A percentile compares a stretch with the other conserved stretches of the same genome.
phyloP scores from a whole-genome alignment of 2,329 filamentous ascomycete genomes.

The Purpureocillium takamizusanense region DNA sequence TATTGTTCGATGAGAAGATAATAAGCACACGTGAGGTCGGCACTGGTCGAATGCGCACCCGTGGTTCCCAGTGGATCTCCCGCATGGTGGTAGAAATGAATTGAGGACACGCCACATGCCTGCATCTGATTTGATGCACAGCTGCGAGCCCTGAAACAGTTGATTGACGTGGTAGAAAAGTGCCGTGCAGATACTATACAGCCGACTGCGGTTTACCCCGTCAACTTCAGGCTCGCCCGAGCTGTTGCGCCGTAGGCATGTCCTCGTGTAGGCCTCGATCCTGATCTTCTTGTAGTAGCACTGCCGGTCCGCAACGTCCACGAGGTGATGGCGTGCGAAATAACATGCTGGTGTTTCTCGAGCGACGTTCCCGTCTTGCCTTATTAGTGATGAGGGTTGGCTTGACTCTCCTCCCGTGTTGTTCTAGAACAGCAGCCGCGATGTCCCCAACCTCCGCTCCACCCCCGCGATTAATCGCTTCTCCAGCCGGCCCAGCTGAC shows the following conservation, averaged over 20 bases:
- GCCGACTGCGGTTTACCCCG: not conserved
- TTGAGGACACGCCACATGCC: no score
- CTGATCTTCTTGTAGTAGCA: slow-evolving; percentile 3
- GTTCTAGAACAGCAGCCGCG: not conserved
- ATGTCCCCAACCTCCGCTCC: no score
- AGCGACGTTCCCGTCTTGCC: no score
- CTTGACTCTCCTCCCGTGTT: not conserved
- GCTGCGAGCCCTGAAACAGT: not conserved
- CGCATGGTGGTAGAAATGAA: no score
- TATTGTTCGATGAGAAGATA: no score
- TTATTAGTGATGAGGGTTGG: not conserved
- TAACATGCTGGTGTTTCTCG: not conserved
- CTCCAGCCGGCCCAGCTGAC: not conserved
- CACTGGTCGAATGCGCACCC: no score
- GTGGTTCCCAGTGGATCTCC: no score
- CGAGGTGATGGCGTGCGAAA: not conserved
- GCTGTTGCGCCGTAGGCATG: not conserved
- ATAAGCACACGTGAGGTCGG: no score
- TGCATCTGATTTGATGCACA: not conserved
- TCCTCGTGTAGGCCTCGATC: not conserved
- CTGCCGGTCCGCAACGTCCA: slow-evolving; percentile 2
- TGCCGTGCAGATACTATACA: not conserved
- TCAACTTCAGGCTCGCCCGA: not conserved
- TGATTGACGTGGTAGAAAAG: not conserved
- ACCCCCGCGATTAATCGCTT: not conserved